Evolutionary conservation across 2,329 filamentous ascomycete genomes (phyloP), one percentile per base, ranked within the genome.

Genomic region (Phaeoacremonium minimum): DNA sequence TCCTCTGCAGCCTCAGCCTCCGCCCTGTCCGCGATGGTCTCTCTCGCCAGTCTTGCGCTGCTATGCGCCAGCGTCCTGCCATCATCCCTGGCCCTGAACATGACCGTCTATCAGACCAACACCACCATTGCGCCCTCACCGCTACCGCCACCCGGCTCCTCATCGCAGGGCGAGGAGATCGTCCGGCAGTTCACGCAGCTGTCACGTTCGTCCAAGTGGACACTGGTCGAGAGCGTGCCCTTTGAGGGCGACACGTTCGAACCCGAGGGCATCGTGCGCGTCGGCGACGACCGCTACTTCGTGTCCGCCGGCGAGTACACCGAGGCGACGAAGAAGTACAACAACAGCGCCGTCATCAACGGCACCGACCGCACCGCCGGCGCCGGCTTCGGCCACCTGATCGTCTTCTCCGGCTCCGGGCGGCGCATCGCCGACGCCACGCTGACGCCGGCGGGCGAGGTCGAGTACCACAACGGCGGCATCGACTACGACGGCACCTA

Each of bases 341-440:
- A 9, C 22, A 41, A 46, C 32, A 48, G 55, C 17, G 54, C 59
- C 44, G 66, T 67, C 51, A 63, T 69, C 51, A 72, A 72, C 22
- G 73, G 72, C 5, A 76, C 70, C 3, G 71, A 76, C 43, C 58
- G 66, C 16, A 62, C 57, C 6, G 41, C 63, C 2, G 66, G 68
- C 4, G 56, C 56, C 4, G 67, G 69, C 0, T 69, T 67, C 33
- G 61, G 60, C 7, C 67, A 72, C 35, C 37, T 72, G 30, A 53
- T 69, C 16, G 55, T 72, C 4, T 73, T 67, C 44, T 57, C 66
- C 33, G 59, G 60, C 0, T 48, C 60, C 6, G 69, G 69, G 3
- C 47, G 49, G 8, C 49, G 59, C 4, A 56, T 73, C 12, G 66
- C 64, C 3, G 67, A 73, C 43, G 66, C 61, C 5, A 67, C 57